Evolutionary conservation across 164 flowering plant species (phyloP), one percentile per base, ranked within the genome.

Genomic region (Vitis rupestris): DNA sequence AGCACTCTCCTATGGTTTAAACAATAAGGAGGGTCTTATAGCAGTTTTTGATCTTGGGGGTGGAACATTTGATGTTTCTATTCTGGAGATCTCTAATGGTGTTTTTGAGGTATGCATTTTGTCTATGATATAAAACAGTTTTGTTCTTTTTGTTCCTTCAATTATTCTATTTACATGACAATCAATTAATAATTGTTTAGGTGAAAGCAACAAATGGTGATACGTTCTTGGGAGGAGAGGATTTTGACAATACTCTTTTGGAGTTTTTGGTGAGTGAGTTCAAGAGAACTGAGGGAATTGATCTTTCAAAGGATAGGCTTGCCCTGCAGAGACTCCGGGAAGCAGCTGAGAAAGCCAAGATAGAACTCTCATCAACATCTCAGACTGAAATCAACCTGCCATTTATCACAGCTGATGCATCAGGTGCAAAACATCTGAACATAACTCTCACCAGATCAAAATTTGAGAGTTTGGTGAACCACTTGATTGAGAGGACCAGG

Each of bases 161-260:
- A 9, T 52, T 55, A 59, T 15, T 52, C 27, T 30, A 17, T 49
- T 67, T 1, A 50, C 17, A 4, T 44, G 2, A 4, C 4, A 27
- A 16, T 17, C 44, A 3, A 17, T 10, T 9, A 17, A 61, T 10
- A 63, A 31, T 57, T 31, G 29, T 73, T 29, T 64, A 88, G 93
- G 94, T 89, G 65, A 89, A 89, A 87, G 88, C 94, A 61, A 89
- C 91, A 58, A 89, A 89, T 76, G 94, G 94, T 67, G 94, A 89
- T 61, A 87, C 94, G 8, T 89, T 89, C 79, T 76, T 89, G 83
- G 93, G 93, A 65, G 93, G 93, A 59, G 91, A 87, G 71, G 94
- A 87, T 69, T 87, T 87, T 70, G 94, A 89, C 64, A 89, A 88
- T 74, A 66, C 84, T 30, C 66, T 89, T 29, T 70, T 89, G 76